phyloP scores from a whole-genome alignment of 202 grass and related monocot genomes.

The Panicum hallii region DNA sequence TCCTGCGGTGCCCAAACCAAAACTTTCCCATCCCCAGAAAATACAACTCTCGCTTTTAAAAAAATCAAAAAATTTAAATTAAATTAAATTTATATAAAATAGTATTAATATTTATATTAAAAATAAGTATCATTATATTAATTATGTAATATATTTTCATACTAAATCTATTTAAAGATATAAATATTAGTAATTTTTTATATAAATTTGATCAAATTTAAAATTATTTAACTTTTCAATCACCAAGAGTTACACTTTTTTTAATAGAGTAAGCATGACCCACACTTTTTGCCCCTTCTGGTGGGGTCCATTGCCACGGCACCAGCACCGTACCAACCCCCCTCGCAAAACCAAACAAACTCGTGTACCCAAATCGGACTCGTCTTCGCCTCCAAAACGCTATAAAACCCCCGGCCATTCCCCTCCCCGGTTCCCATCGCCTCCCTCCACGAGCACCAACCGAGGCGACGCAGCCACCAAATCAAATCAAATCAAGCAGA shows the following conservation, averaged over 20 bases:
- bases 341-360: not conserved
- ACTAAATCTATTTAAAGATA: too few species aligned
- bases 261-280: not conserved
- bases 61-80: too few species aligned
- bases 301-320: not conserved
- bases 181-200: too few species aligned
- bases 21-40: too few species aligned
- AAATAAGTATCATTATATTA: too few species aligned
- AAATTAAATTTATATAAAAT: too few species aligned
- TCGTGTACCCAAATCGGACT: not conserved
- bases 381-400: not conserved
- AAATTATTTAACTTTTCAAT: too few species aligned
- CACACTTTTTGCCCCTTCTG: not conserved
- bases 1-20: not conserved
- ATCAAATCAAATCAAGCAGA: not conserved
- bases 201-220: too few species aligned
- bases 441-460: not conserved
- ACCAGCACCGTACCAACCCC: not conserved
- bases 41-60: too few species aligned
- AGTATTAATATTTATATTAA: too few species aligned
- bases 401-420: constrained; percentile 18
- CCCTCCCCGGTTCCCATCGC: not conserved
- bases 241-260: too few species aligned
- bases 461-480: not conserved
- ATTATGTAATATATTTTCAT: too few species aligned